Base-by-base conservation (phyloP, 164 flowering plant species). In the Sextonia rubra region DNA sequence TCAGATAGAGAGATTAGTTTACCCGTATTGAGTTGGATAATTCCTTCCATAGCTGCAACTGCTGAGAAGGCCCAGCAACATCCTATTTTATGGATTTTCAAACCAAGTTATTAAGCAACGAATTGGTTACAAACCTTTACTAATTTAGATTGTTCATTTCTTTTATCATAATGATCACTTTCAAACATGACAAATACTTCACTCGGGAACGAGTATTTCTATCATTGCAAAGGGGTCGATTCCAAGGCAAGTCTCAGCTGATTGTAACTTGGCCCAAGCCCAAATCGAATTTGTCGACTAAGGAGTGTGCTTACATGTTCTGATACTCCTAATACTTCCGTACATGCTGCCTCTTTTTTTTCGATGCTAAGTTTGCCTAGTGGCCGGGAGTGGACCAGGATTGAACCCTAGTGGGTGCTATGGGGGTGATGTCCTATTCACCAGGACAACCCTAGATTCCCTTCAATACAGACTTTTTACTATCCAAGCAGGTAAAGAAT, bases 41-140 rank as follows among this genome's bases (percentile, higher is more conserved):
- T 56, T 25, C 73, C 73, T 30, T 60, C 73, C 9, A 22, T 60
- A 15, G 73, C 73, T 3, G 73, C 73, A 1, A 70, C 73, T 4
- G 66, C 66, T 29, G 73, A 70, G 49, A 70, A 70, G 3, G 73
- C 73, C 73, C 73, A 70, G 25, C 24, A 20, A 30, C 24, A 58
- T 4, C 61, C n/a, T 20, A 58, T 58, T 3, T 2, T 9, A 58
- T 18, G 23, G 12, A 64, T 60, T 47, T 14, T 18, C 15, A 62
- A 22, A 62, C 17, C 12, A 26, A 23, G 26, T 62, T 62, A 62
- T 24, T 18, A 8, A 26, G 3, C 65, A 23, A 2, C 2, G 5
- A 4, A 11, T 62, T 22, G 11, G 26, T 12, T 62, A 2, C 12
- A 15, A 3, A n/a, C 32, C 24, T 2, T 1, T 12, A 22, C 3